These are phyloP conservation scores for Vickermania spadyakhi DNA, from an alignment of 208 protist genomes.

Conservation along the genomic window DNA sequence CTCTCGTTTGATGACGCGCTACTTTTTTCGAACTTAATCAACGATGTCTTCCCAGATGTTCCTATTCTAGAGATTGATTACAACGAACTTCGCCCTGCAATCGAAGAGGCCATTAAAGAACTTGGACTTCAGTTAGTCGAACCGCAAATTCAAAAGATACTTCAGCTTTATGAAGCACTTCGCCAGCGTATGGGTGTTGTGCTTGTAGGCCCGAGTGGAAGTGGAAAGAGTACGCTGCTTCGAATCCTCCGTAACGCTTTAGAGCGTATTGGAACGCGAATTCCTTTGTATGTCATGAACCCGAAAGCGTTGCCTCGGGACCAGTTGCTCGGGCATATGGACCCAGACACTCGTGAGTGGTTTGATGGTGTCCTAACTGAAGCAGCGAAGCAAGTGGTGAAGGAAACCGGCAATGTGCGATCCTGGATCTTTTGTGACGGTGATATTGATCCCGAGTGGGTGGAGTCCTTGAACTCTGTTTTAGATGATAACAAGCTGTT, in stretches of 20 bases:
- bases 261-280: conserved; percentile 60
- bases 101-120: conserved; percentile 86
- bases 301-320: conserved; percentile 95
- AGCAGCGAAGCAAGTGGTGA: conserved; percentile 89
- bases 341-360: conserved; percentile 98
- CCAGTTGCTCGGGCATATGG: conserved; percentile 96
- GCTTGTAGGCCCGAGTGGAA: conserved; percentile 94
- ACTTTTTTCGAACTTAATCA: conserved; percentile 93
- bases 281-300: conserved; percentile 95
- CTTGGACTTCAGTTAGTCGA: conserved; percentile 86
- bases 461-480: conserved; percentile 99
- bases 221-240: conserved; percentile 95
- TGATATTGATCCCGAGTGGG: conserved; percentile 98
- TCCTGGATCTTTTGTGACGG: conserved; percentile 98
- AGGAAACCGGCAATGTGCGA: conserved; percentile 79
- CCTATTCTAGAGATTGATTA: conserved; percentile 89
- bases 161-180: conserved; percentile 96
- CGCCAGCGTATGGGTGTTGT: conserved; percentile 98
- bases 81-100: conserved; percentile 83
- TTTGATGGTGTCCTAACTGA: conserved; percentile 97
- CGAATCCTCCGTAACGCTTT: conserved; percentile 85
- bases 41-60: conserved; percentile 93
- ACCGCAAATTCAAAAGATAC: conserved; percentile 87
- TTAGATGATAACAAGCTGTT: conserved; percentile 97
- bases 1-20: conserved; percentile 93